Evolutionary conservation across 2,329 filamentous ascomycete genomes (phyloP).

Genomic region (Penicillium nordicum): DNA sequence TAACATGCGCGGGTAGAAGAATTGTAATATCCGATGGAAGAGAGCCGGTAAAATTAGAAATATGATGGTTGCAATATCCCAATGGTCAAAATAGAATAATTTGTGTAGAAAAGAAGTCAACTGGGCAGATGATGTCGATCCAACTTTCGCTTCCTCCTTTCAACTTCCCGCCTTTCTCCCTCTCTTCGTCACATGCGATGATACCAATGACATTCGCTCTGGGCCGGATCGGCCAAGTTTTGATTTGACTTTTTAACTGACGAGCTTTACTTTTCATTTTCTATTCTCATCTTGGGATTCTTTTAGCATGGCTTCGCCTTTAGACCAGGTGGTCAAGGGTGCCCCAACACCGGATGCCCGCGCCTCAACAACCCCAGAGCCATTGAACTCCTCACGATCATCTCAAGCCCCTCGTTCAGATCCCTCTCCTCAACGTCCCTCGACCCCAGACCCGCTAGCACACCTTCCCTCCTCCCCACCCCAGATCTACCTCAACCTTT

Average conservation of each 20-base stretch:
- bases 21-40: background rate
- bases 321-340: constrained; percentile 92
- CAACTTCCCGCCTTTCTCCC: constrained; percentile 9
- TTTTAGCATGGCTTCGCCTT: constrained; percentile 56
- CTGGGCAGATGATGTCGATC: constrained; percentile 6
- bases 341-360: constrained; percentile 58
- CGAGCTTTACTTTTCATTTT: background rate
- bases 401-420: constrained; percentile 19
- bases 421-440: constrained; percentile 46
- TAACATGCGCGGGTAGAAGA: constrained; percentile 7
- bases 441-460: constrained; percentile 65
- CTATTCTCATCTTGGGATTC: background rate
- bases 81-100: background rate
- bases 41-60: background rate
- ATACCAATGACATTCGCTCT: constrained; percentile 14
- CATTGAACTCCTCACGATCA: constrained; percentile 17
- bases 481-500: constrained; percentile 96
- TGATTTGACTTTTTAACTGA: constrained; percentile 8
- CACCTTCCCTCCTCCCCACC: constrained; percentile 84
- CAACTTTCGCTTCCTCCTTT: constrained; percentile 7
- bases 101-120: constrained; percentile 8
- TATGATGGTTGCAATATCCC: background rate
- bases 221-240: constrained; percentile 31
- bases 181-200: constrained; percentile 20
- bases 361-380: constrained; percentile 25